Evolutionary conservation across 768 basidiomycete genomes (phyloP).

Genomic region (Mycena haematopus): DNA sequence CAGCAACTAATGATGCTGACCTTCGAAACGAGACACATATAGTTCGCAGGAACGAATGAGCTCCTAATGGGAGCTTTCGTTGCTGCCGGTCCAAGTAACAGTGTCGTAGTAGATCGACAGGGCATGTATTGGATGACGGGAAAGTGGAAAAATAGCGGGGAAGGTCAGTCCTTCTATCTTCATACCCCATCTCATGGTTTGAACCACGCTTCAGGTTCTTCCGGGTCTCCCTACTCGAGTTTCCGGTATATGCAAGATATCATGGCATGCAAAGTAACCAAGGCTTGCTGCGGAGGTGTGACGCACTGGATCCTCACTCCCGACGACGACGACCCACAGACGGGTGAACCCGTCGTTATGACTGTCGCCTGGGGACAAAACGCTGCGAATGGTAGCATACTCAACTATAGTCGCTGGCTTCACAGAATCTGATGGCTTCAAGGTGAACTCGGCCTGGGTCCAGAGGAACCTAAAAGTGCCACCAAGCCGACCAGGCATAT

Average conservation of each 20-base stretch:
- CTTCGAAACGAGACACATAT: constrained; percentile 1
- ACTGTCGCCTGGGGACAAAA: constrained; percentile 88
- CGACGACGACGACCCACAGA: constrained; percentile 61
- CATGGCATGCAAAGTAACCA: constrained; percentile 81
- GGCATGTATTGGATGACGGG: constrained; percentile 90
- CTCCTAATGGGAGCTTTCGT: constrained; percentile 68
- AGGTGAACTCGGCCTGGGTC: constrained; percentile 85
- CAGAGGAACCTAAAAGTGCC: constrained; percentile 83
- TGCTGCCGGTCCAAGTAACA: constrained; percentile 82
- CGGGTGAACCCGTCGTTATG: constrained; percentile 58
- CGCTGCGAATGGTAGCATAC: constrained; percentile 79
- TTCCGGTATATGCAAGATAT: constrained; percentile 90
- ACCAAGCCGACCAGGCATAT: constrained; percentile 80
- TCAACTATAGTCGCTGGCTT: background rate
- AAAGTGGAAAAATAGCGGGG: constrained; percentile 96
- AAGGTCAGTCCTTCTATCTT: constrained; percentile 55
- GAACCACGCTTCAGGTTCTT: constrained; percentile 65
- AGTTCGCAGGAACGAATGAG: constrained; percentile 80
- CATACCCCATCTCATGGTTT: background rate
- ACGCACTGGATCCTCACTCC: constrained; percentile 84
- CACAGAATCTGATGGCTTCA: background rate
- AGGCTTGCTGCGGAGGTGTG: constrained; percentile 81
- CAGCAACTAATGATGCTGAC: background rate
- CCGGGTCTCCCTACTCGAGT: constrained; percentile 85
- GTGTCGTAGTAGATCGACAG: constrained; percentile 84